phyloP scores from a whole-genome alignment of 768 basidiomycete species.

The Mycena metata region DNA sequence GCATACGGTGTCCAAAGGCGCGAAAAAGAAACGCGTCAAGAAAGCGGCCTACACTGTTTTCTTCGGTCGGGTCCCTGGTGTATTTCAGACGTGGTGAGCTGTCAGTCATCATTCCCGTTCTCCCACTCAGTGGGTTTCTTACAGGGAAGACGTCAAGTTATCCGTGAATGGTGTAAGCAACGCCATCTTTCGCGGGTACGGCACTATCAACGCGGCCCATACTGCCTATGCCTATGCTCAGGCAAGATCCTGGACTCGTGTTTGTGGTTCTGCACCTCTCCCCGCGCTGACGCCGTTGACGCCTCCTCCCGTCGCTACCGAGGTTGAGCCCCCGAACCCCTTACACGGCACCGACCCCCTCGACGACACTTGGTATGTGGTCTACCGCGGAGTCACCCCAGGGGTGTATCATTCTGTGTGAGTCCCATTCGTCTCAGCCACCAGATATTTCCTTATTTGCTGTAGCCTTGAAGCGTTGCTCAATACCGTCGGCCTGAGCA shows the following conservation, averaged over 20 bases:
- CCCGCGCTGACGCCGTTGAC: background rate
- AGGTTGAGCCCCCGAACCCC: background rate
- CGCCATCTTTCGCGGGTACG: constrained; percentile 10
- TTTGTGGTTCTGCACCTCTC: background rate
- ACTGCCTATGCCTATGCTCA: background rate
- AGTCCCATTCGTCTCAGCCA: background rate
- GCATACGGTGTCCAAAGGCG: background rate
- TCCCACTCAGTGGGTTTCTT: too few relatives aligned
- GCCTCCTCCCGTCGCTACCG: background rate
- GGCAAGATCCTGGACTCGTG: background rate
- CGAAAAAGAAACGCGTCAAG: background rate
- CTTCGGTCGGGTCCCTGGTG: background rate
- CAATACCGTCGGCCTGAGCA: background rate
- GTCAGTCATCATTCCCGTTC: too few relatives aligned
- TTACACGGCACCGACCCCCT: background rate
- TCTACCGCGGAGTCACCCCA: constrained; percentile 1
- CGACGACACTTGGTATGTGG: constrained; percentile 3
- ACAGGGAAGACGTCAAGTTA: background rate
- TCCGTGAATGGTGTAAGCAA: background rate
- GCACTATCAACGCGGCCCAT: background rate
- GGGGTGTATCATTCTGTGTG: constrained; percentile 12
- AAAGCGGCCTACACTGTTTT: constrained; percentile 5
- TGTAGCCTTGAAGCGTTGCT: background rate
- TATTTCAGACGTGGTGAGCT: background rate
- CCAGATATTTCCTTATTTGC: too few relatives aligned